phyloP scores from a whole-genome alignment of 495 filamentous ascomycete species.

The Aspergillus asperescens region DNA sequence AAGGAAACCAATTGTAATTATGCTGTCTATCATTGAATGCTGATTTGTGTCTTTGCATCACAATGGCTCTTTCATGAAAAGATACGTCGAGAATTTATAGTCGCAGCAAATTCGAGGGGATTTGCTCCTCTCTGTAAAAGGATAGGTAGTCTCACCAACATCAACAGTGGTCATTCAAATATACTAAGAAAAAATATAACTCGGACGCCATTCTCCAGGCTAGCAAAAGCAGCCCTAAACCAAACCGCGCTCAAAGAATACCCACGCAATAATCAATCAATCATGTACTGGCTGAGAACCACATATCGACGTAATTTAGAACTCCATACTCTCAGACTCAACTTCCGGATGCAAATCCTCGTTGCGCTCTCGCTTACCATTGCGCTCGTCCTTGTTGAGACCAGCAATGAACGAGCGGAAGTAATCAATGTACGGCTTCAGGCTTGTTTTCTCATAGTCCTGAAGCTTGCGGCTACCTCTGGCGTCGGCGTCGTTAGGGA shows the following conservation, averaged over 20 bases:
- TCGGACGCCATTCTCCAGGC: constrained; percentile 1
- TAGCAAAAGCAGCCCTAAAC: not conserved
- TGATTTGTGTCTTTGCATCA: too few relatives aligned
- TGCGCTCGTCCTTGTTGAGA: constrained; percentile 76
- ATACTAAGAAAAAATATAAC: not conserved
- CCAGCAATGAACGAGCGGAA: constrained; percentile 76
- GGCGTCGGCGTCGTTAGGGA: constrained; percentile 31
- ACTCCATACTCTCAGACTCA: constrained; percentile 52
- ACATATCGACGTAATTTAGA: constrained; percentile 24
- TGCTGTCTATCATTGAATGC: not conserved
- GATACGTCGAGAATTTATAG: too few relatives aligned
- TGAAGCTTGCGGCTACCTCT: constrained; percentile 48
- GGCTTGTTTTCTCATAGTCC: constrained; percentile 95
- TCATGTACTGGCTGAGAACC: not conserved
- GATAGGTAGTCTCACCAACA: not conserved
- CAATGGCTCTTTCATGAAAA: too few relatives aligned
- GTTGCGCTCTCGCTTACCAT: constrained; percentile 67
- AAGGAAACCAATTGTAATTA: constrained; percentile 13
- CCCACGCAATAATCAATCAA: not conserved
- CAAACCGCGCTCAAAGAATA: constrained; percentile 9
- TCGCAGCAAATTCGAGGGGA: not conserved
- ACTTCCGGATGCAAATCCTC: constrained; percentile 42
- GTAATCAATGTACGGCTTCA: constrained; percentile 87
- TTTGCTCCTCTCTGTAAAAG: not conserved
- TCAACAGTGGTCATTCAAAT: not conserved